Base-by-base conservation (phyloP, 164 flowering plant species). In the Nymphaea colorata region DNA sequence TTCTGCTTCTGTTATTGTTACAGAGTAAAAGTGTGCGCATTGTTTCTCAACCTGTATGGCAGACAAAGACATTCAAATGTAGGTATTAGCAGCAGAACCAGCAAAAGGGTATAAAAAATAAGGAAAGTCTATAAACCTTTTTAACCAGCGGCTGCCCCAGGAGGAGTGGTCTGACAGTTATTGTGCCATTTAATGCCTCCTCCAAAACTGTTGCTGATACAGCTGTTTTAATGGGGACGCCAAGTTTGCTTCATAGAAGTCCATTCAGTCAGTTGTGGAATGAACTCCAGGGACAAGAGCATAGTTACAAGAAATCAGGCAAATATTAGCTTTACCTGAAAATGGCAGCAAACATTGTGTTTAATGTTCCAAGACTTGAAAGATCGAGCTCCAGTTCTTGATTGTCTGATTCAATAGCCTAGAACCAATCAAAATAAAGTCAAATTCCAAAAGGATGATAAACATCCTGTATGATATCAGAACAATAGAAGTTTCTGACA, bases 291-390 rank as follows among this genome's bases (percentile, higher is more conserved):
- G 14, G 57, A 51, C 36, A 25, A 25, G 36, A 51, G 14, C 14
- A 51, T 51, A 8, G 7, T 12, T 5, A 17, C 42, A 61, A 61
- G 25, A 61, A 17, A 7, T 17, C 11, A 17, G 6, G 11, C 11
- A 61, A 17, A 62, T 36, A 25, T 4, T 17, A 17, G 47, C 65
- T 61, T 68, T 66, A 86, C 97, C 98, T 94, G 74, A 94, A 94
- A 67, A 94, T 73, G 66, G 98, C 98, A 47, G 97, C 98, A 84
- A 94, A 91, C 92, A 94, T 84, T 69, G 99, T 94, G 76, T 90
- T 90, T 41, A 94, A 83, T 68, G 97, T 82, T 68, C 98, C 97
- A 76, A 94, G 77, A 76, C 91, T 95, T 71, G 98, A 90, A 70
- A 95, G 93, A 79, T 95, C 98, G n/a, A 95, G 79, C 77, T 95